These are phyloP conservation scores for Lolium rigidum DNA, from an alignment of 176 grass and related monocot species.

Conservation along the genomic window DNA sequence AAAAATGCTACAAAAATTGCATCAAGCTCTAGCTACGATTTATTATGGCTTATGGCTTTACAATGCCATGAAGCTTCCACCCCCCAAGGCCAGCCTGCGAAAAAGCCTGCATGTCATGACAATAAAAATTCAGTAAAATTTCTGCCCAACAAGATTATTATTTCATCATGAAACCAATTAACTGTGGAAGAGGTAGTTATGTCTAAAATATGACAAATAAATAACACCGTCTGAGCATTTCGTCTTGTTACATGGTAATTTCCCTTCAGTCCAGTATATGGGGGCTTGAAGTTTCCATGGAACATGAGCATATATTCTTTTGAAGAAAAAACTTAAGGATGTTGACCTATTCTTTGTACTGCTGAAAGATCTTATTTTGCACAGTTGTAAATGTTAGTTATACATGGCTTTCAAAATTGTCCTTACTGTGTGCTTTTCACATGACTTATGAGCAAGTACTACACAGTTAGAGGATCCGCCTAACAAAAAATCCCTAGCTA, in stretches of 20 bases:
- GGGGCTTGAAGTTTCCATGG: neutral
- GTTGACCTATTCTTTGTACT: neutral
- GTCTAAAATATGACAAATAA: neutral
- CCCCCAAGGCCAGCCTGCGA: conserved; percentile 78
- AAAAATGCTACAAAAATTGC: conserved; percentile 56
- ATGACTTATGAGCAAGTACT: neutral
- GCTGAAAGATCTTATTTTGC: neutral
- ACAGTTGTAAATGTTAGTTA: neutral
- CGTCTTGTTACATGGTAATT: neutral
- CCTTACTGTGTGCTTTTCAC: neutral
- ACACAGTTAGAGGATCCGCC: neutral
- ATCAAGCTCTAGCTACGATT: conserved; percentile 38
- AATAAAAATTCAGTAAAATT: conserved; percentile 11
- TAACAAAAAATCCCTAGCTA: neutral
- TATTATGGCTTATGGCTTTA: conserved; percentile 68
- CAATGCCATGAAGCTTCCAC: conserved; percentile 88
- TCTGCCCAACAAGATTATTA: neutral
- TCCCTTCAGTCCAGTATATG: neutral
- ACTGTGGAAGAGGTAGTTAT: neutral
- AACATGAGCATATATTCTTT: neutral
- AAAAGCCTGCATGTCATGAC: conserved; percentile 70
- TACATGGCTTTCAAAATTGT: neutral
- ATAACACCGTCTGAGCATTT: neutral
- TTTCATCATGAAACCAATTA: neutral
- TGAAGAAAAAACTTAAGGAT: neutral